These are phyloP conservation scores for Leucocoprinus sp. DNA, from an alignment of 768 basidiomycete species.

Conservation along the genomic window DNA sequence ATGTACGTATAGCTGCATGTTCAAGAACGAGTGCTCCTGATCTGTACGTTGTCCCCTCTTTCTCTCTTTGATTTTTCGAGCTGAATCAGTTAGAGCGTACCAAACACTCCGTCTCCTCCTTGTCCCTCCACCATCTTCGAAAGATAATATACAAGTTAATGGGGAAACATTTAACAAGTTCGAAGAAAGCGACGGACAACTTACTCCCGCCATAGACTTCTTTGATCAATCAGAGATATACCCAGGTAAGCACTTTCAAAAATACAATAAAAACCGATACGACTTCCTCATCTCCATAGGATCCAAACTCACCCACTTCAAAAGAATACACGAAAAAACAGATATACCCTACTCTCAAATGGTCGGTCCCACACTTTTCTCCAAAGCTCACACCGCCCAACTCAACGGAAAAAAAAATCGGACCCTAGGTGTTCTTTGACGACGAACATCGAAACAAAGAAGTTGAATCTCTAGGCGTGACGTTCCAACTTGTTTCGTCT, in stretches of 20 bases:
- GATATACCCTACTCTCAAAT: constrained; percentile 75
- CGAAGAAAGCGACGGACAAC: constrained; percentile 13
- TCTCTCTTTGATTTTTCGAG: too few species aligned
- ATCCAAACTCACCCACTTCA: constrained; percentile 80
- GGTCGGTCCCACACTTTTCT: constrained; percentile 30
- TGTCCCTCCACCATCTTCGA: constrained; percentile 29
- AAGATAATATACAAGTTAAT: constrained; percentile 4
- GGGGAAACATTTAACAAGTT: constrained; percentile 19
- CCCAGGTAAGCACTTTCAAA: constrained; percentile 42
- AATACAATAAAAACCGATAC: too few species aligned
- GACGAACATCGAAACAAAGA: constrained; percentile 59
- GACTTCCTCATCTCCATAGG: constrained; percentile 33
- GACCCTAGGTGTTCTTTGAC: constrained; percentile 67
- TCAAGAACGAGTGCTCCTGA: constrained; percentile 64
- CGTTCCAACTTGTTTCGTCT: constrained; percentile 59
- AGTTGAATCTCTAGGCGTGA: constrained; percentile 67
- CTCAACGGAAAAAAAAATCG: too few species aligned
- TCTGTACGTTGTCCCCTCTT: constrained; percentile 42
- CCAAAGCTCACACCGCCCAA: neutral
- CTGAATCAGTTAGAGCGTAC: too few species aligned
- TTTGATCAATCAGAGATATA: constrained; percentile 73
- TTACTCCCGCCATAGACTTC: constrained; percentile 46
- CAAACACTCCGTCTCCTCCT: constrained; percentile 63
- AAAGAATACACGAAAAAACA: constrained; percentile 60
- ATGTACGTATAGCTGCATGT: constrained; percentile 54